phyloP scores from a whole-genome alignment of 106 monocot species.

The Xerophyta viscosa region DNA sequence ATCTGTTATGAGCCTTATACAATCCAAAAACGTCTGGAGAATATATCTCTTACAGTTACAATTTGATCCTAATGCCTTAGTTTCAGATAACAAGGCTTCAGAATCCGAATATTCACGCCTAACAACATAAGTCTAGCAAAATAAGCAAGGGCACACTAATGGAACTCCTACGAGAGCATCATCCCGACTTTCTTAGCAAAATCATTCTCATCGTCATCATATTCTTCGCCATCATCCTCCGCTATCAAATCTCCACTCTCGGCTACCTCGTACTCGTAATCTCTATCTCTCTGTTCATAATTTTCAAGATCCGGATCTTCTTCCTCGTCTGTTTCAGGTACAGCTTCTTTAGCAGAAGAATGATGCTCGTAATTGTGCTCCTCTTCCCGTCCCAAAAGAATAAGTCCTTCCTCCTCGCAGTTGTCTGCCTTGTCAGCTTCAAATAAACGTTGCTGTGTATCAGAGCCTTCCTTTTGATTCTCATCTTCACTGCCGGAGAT shows the following conservation, averaged over 20 bases:
- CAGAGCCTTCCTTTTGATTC: not conserved
- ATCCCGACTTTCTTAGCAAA: constrained; percentile 60
- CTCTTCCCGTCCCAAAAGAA: constrained; percentile 16
- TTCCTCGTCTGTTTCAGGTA: constrained; percentile 14
- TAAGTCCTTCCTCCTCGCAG: constrained; percentile 24
- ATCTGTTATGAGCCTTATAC: not conserved
- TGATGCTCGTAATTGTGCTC: constrained; percentile 3
- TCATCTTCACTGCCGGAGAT: constrained; percentile 6
- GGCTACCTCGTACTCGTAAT: constrained; percentile 28
- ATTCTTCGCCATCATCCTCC: constrained; percentile 33
- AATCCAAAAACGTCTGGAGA: constrained; percentile 2
- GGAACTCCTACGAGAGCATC: constrained; percentile 23
- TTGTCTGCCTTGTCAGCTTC: not conserved
- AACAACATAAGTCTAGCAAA: no score
- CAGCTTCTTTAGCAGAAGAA: constrained; percentile 13
- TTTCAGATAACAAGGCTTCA: not conserved
- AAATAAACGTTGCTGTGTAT: not conserved
- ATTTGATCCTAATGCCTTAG: not conserved
- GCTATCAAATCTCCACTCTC: constrained; percentile 23
- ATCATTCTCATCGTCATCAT: constrained; percentile 60
- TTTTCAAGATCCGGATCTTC: constrained; percentile 33
- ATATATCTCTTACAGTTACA: not conserved
- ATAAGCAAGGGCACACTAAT: not conserved
- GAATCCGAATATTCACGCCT: not conserved
- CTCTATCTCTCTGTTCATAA: constrained; percentile 24